Percentiles rank a stretch among this genome's conserved stretches.
Conservation (phyloP, 2,329 filamentous ascomycete genomes). For the Cladosporium oxysporum region DNA sequence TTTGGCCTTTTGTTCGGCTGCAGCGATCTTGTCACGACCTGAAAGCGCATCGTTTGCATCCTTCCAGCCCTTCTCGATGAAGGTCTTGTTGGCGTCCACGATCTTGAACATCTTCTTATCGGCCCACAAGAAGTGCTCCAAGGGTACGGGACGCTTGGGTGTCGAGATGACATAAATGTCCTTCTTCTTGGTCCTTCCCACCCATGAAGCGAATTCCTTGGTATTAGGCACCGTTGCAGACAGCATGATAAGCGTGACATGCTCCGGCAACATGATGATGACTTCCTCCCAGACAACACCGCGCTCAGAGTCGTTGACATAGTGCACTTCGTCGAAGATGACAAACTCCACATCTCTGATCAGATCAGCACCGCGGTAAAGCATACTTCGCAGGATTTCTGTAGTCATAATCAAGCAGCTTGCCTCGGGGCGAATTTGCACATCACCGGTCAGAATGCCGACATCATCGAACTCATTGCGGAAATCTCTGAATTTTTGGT, state of each 20-base stretch:
- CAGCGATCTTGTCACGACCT: slow-evolving; percentile 75
- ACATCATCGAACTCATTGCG: slow-evolving; percentile 89
- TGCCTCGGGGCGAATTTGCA: slow-evolving; percentile 95
- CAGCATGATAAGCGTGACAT: slow-evolving; percentile 90
- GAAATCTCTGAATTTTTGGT: slow-evolving; percentile 98
- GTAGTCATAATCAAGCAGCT: slow-evolving; percentile 99
- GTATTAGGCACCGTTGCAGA: slow-evolving; percentile 98
- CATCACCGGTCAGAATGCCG: slow-evolving; percentile 93
- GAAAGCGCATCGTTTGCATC: slow-evolving; percentile 81
- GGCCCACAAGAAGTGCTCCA: slow-evolving; percentile 97
- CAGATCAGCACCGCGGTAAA: slow-evolving; percentile 91
- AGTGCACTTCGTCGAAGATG: slow-evolving; percentile 98
- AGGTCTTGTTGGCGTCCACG: slow-evolving; percentile 88
- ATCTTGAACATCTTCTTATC: slow-evolving; percentile 92
- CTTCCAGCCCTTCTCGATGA: slow-evolving; percentile 92
- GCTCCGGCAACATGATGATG: slow-evolving; percentile 98
- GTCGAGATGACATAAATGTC: slow-evolving; percentile 99
- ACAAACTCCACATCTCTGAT: slow-evolving; percentile 98
- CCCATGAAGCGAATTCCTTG: slow-evolving; percentile 97
- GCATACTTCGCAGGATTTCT: slow-evolving; percentile 96
- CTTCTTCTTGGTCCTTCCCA: slow-evolving; percentile 96
- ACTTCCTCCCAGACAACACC: slow-evolving; percentile 99
- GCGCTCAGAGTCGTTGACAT: slow-evolving; percentile 93
- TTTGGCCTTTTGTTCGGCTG: slow-evolving; percentile 45
- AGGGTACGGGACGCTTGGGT: slow-evolving; percentile 86